Base-by-base conservation (phyloP, 352 stramenopile species). In the Elongisporangium undulatum region DNA sequence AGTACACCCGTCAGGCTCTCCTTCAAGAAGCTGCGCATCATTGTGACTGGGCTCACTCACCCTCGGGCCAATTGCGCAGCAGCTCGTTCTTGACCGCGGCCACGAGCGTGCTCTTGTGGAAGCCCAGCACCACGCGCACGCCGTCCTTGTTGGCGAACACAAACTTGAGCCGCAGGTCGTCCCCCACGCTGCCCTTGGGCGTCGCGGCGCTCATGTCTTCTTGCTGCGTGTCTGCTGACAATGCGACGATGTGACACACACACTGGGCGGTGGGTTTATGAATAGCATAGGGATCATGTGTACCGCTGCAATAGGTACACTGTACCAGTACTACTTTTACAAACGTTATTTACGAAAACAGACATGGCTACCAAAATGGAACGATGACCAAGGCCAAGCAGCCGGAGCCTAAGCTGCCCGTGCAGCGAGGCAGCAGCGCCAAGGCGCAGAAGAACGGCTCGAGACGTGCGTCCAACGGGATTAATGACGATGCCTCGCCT, bases 81-180 rank as follows among this genome's bases (percentile, higher is more conserved):
- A 95, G 74, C 56, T 83, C 62, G 20, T 58, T 58, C 74, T 94
- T 95, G 60, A 90, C 80, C 24, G 79, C 62, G 8, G 71, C 61
- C 51, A 94, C 79, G 2, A 72, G 64, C 56, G 72, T 60, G 26
- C 53, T 55, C 64, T 72, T 85, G 45, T 68, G 51, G 63, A 90
- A 91, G 13, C 61, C 63, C 55, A 95, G 64, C 59, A 84, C 67
- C 23, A 91, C 76, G 55, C 81, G 63, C 50, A 90, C 79, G 57
- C 83, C 83, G 53, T 95, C 86, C 51, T 88, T 73, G 66, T 93
- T 91, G 26, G 86, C 86, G 62, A 95, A 95, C 22, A 95, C 75
- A 59, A 95, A 95, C 67, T 90, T 91, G 61, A 95, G 75, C 59
- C 59, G 58, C 49, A 95, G 67, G 60, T 86, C 80, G 51, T 76